phyloP scores from a whole-genome alignment of 805 yeast genomes.

The Hyphopichia homilentoma region DNA sequence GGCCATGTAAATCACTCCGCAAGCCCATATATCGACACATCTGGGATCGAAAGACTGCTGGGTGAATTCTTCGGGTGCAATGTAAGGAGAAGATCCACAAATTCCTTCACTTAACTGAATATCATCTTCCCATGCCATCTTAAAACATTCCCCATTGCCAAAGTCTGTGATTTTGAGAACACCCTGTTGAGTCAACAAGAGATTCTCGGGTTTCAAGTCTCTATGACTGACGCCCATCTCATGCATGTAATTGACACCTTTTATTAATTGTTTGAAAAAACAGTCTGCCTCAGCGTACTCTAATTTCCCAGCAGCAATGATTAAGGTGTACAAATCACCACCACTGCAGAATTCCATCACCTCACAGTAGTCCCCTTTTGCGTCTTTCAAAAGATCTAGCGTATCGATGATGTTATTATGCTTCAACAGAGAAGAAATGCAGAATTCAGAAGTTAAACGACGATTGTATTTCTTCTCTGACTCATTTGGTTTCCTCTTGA shows the following conservation, averaged over 20 bases:
- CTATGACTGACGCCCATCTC: conserved; percentile 87
- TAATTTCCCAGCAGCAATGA: conserved; percentile 71
- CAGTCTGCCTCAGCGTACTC: conserved; percentile 87
- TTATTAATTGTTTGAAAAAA: conserved; percentile 77
- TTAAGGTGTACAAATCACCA: conserved; percentile 73
- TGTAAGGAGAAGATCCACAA: conserved; percentile 85
- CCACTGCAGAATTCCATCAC: conserved; percentile 85
- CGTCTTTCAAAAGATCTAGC: conserved; percentile 72
- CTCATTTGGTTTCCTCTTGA: conserved; percentile 59
- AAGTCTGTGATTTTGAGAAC: conserved; percentile 80
- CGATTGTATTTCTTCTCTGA: conserved; percentile 64
- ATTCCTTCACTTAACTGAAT: conserved; percentile 71
- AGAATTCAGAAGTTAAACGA: conserved; percentile 76
- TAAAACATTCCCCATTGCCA: conserved; percentile 80
- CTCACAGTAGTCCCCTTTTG: conserved; percentile 78
- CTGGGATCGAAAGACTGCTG: conserved; percentile 72
- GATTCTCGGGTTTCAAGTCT: conserved; percentile 85
- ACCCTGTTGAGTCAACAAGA: conserved; percentile 70
- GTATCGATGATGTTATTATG: conserved; percentile 77
- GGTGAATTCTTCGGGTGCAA: conserved; percentile 84
- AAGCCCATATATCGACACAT: conserved; percentile 85
- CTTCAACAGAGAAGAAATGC: conserved; percentile 73
- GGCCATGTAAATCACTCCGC: conserved; percentile 91
- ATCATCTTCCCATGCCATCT: conserved; percentile 79
- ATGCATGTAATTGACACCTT: conserved; percentile 87